Evolutionary conservation across 305 asterid genomes (phyloP), one percentile per base, ranked within the genome.

Genomic region (Fraxinus baroniana): DNA sequence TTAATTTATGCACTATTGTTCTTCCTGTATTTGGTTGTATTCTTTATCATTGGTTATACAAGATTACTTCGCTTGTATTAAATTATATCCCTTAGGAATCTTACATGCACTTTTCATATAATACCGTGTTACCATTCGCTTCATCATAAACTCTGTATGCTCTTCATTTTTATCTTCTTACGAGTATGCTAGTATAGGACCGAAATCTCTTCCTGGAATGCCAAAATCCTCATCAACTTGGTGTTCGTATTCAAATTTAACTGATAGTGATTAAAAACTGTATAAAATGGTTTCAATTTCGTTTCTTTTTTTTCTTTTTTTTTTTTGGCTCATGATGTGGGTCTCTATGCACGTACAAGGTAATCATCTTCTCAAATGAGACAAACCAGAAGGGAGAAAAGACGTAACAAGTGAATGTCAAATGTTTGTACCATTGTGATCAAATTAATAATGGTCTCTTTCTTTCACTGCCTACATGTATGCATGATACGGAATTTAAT

Each of bases 1-100:
- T 35, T 41, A 46, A 62, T 80, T 80, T 36, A 80, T 84, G 74
- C 84, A 86, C 86, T 77, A 32, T 78, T 84, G 78, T 84, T 66
- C 35, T 84, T 78, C 36, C 4, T 70, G 78, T 81, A 64, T 79
- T 76, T 33, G 55, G 41, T 78, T 37, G 41, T 17, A 78, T 52
- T 79, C 36, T 41, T 68, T 46, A 60, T 66, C 74, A 66, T 24
- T 24, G 74, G 37, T 66, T 66, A 13, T 28, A 26, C 32, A 64
- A 64, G 35, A 22, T 24, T 62, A 9, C 32, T 20, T 62, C 15
- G 33, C 35, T 13, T 68, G 39, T 70, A 13, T 28, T 70, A 70
- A 30, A 15, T 70, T 70, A 4, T 28, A 12, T 66, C 36, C 35
- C 36, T 24, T 64, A 64, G 32, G n/a, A 64, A 64, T 10, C 35